These are phyloP conservation scores for Hypoxylon sp. DNA, from an alignment of 2,329 filamentous ascomycete genomes.

Conservation along the genomic window DNA sequence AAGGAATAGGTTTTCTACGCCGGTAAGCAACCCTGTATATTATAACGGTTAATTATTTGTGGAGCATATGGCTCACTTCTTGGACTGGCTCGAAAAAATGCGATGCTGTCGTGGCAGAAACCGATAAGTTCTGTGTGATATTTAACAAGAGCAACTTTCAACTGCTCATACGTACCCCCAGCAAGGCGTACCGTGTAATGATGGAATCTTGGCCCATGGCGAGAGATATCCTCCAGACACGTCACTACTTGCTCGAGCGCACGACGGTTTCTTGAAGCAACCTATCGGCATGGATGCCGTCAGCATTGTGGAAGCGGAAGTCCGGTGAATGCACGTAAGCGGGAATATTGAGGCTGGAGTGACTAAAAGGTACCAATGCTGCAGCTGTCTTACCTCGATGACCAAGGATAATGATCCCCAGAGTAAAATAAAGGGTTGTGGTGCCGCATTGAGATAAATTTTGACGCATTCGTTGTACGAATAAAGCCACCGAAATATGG, in stretches of 20 bases:
- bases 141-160: not conserved
- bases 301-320: not conserved
- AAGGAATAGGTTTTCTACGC: conserved; percentile 5
- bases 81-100: not conserved
- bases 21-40: not conserved
- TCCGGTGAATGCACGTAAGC: not conserved
- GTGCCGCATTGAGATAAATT: conserved; percentile 3
- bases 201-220: conserved; percentile 13
- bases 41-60: not conserved
- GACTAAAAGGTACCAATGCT: not conserved
- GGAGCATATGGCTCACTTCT: conserved; percentile 1
- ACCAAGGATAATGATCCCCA: conserved; percentile 1
- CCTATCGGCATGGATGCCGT: not conserved
- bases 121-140: conserved; percentile 15
- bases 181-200: conserved; percentile 3
- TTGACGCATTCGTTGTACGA: conserved; percentile 10
- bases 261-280: conserved; percentile 3
- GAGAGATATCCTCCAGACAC: conserved; percentile 1
- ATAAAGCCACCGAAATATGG: not conserved
- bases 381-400: conserved; percentile 15
- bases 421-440: not conserved
- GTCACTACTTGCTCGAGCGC: conserved; percentile 6
- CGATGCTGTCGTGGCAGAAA: conserved; percentile 13
- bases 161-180: conserved; percentile 6
- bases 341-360: not conserved